These are phyloP conservation scores for Mucor circinelloides DNA, from an alignment of 371 early-diverging fungal genomes.

Conservation along the genomic window DNA sequence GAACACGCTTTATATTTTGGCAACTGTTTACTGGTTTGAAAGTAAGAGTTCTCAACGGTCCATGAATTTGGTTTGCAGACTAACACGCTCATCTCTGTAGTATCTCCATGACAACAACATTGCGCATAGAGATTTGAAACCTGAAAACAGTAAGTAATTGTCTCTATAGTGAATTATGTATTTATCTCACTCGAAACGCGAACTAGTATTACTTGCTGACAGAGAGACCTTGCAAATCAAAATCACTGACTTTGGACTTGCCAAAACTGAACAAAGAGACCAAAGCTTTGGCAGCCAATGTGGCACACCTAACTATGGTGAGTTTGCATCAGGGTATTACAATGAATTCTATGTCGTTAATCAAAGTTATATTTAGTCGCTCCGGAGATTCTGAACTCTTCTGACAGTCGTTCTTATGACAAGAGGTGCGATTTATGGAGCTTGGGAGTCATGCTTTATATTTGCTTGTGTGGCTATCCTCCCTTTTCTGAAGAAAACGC, in stretches of 20 bases:
- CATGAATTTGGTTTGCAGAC: background rate
- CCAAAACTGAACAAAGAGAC: constrained; percentile 72
- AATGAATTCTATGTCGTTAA: background rate
- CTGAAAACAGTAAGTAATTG: constrained; percentile 42
- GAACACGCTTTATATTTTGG: constrained; percentile 79
- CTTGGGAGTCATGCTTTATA: constrained; percentile 97
- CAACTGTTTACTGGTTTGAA: constrained; percentile 78
- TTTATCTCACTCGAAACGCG: constrained; percentile 9
- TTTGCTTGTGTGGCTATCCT: constrained; percentile 94
- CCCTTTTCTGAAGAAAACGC: constrained; percentile 76
- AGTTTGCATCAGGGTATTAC: background rate
- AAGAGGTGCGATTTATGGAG: constrained; percentile 98
- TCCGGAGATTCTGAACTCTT: constrained; percentile 89
- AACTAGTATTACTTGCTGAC: constrained; percentile 73
- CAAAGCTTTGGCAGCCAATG: constrained; percentile 78
- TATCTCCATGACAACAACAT: constrained; percentile 39
- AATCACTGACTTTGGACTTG: constrained; percentile 94
- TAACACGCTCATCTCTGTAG: constrained; percentile 12
- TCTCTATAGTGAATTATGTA: too few species aligned
- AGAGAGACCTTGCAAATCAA: constrained; percentile 69
- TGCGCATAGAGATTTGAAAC: constrained; percentile 52
- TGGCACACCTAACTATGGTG: constrained; percentile 97
- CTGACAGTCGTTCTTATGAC: constrained; percentile 71
- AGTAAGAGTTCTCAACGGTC: constrained; percentile 22
- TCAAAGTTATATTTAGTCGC: constrained; percentile 56